Evolutionary conservation across 75 land plant species (phyloP).

Genomic region (Sequoia sempervirens): DNA sequence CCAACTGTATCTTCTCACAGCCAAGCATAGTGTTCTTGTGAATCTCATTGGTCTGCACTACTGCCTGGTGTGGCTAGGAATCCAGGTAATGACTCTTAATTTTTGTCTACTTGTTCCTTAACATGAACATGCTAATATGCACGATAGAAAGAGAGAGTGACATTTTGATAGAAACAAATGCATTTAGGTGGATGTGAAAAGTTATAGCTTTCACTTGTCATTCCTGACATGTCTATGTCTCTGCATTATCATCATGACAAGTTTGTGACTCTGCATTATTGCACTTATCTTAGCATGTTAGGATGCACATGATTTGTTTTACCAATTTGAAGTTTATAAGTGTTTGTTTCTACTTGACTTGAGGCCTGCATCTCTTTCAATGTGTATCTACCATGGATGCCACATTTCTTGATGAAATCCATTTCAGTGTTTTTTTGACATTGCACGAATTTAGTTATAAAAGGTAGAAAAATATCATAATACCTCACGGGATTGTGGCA

Average conservation of each 20-base stretch:
- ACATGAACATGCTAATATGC: not conserved
- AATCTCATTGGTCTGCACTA: slow-evolving; percentile 87
- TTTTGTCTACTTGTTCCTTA: slow-evolving; percentile 2
- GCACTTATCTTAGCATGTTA: not conserved
- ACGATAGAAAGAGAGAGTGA: no score
- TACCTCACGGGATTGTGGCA: no score
- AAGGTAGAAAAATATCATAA: no score
- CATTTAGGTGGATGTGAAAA: not conserved
- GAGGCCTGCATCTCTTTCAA: not conserved
- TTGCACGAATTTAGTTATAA: not conserved
- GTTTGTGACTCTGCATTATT: not conserved
- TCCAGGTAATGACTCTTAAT: slow-evolving; percentile 38
- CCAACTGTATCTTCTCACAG: slow-evolving; percentile 51
- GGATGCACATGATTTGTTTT: not conserved
- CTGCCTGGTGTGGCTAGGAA: slow-evolving; percentile 46
- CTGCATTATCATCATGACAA: not conserved
- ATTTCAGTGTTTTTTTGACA: not conserved
- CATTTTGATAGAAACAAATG: not conserved
- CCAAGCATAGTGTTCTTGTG: slow-evolving; percentile 56
- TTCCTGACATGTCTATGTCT: not conserved
- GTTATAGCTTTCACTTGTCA: not conserved
- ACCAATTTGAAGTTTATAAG: not conserved
- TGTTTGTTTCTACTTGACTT: not conserved
- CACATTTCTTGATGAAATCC: not conserved
- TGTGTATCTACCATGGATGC: not conserved